Percentiles rank a stretch among this genome's conserved stretches.
Conservation (phyloP, 345 rosid genomes). For the Moringa oleifera region DNA sequence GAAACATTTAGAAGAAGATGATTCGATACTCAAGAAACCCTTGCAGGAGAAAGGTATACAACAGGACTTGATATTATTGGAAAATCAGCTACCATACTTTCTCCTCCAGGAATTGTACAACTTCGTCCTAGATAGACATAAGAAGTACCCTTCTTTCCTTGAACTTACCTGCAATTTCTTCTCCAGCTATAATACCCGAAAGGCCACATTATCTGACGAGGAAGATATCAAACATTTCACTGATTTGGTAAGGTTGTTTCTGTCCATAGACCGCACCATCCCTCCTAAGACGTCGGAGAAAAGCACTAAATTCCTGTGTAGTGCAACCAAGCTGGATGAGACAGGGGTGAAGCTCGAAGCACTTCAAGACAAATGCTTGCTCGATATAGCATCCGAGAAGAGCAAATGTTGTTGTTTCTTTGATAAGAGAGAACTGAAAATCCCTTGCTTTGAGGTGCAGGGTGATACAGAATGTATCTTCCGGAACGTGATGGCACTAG, state of each 20-base stretch:
- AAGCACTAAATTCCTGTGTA: not conserved
- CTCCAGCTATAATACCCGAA: not conserved
- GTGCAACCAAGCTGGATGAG: conserved; percentile 19
- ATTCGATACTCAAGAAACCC: conserved; percentile 1
- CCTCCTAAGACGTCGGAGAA: too few relatives aligned
- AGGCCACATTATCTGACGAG: not conserved
- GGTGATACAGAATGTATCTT: conserved; percentile 11
- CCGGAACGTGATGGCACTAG: conserved; percentile 30
- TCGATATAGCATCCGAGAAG: conserved; percentile 19
- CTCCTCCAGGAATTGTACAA: conserved; percentile 11
- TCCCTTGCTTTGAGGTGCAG: conserved; percentile 11
- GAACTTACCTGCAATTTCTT: not conserved
- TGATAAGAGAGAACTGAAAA: conserved; percentile 2
- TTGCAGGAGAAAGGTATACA: not conserved
- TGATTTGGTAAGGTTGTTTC: not conserved
- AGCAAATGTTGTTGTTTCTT: too few relatives aligned
- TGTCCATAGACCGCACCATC: too few relatives aligned
- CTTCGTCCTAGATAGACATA: not conserved
- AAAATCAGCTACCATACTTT: conserved; percentile 24
- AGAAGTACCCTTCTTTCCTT: not conserved
- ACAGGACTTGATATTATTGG: conserved; percentile 14
- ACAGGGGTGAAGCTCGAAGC: conserved; percentile 14
- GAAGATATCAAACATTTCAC: conserved; percentile 8
- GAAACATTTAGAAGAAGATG: not conserved
- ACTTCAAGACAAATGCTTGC: conserved; percentile 1